Base-by-base conservation (phyloP, 345 rosid genomes). In the Theobroma cacao region DNA sequence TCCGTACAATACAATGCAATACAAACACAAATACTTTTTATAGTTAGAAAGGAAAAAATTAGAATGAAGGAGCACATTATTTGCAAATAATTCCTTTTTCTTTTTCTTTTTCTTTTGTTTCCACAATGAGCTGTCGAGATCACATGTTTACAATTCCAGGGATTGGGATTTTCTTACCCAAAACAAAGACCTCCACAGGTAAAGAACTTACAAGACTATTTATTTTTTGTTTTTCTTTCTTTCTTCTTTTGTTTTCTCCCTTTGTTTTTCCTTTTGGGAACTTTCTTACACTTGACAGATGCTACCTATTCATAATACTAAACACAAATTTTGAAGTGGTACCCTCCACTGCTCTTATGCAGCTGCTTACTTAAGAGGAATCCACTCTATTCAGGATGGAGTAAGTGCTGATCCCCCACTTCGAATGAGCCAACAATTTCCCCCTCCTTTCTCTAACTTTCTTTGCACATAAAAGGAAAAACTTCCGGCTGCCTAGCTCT, bases 371-470 rank as follows among this genome's bases (percentile, higher is more conserved):
- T 34, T 2, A 77, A 83, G 80, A 87, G 87, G 85, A 75, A 72
- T 76, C 88, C 88, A 38, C 78, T 60, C 64, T 56, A 8, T 64
- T 80, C 71, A 41, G 83, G 81, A 78, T 65, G 66, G 78, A 75
- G 47, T 72, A 72, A 40, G 93, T 87, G 97, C 80, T 84, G 86
- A 82, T 93, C 89, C 89, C 98, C 95, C 97, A 83, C 91, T 95
- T 95, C 88, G 98, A 93, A 81, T 92, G 98, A 88, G 89, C 97
- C 93, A 86, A 85, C 94, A 90, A 88, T 69, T 74, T 61, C 85
- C 81, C 82, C 82, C 62, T 30, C 56, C 79, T 80, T 77, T 38
- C 75, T 64, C 68, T 78, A 65, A 31, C 69, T 74, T 82, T 81
- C 81, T 80, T 74, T 76, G 83, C 78, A 79, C 82, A 78, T 76